Percentiles rank a stretch among this genome's conserved stretches.
Conservation (phyloP, 306 rosid species). For the Citrullus mucosospermus region DNA sequence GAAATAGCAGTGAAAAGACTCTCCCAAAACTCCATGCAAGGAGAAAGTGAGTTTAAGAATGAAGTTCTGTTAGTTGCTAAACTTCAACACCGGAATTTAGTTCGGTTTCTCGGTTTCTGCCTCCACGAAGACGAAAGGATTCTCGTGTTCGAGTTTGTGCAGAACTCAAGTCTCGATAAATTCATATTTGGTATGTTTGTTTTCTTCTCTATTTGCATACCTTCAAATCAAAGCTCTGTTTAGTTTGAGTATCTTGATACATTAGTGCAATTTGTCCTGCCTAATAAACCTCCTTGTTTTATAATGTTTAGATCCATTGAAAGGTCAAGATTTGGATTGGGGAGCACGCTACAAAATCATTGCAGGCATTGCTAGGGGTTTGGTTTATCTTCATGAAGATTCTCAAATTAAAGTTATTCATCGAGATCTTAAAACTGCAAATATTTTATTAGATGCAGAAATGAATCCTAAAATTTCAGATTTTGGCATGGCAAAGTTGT, state of each 20-base stretch:
- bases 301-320: background rate
- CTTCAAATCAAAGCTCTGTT: background rate
- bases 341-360: constrained; percentile 4
- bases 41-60: constrained; percentile 12
- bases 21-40: background rate
- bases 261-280: background rate
- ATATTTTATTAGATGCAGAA: constrained; percentile 10
- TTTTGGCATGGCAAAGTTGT: constrained; percentile 10
- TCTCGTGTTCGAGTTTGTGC: constrained; percentile 10
- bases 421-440: constrained; percentile 2
- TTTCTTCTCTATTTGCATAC: background rate
- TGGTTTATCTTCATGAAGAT: constrained; percentile 16
- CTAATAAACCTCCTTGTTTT: background rate
- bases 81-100: constrained; percentile 15
- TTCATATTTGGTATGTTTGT: constrained; percentile 6
- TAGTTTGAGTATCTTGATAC: background rate
- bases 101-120: constrained; percentile 15
- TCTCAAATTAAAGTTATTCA: constrained; percentile 5
- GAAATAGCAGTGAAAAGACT: constrained; percentile 18
- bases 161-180: constrained; percentile 8
- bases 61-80: constrained; percentile 9
- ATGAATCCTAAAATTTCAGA: constrained; percentile 18
- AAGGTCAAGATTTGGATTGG: constrained; percentile 2
- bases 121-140: constrained; percentile 9
- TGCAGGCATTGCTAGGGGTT: constrained; percentile 10